These are phyloP conservation scores for Mycosphaerella sp. DNA, from an alignment of 2,329 filamentous ascomycete genomes.

Conservation along the genomic window DNA sequence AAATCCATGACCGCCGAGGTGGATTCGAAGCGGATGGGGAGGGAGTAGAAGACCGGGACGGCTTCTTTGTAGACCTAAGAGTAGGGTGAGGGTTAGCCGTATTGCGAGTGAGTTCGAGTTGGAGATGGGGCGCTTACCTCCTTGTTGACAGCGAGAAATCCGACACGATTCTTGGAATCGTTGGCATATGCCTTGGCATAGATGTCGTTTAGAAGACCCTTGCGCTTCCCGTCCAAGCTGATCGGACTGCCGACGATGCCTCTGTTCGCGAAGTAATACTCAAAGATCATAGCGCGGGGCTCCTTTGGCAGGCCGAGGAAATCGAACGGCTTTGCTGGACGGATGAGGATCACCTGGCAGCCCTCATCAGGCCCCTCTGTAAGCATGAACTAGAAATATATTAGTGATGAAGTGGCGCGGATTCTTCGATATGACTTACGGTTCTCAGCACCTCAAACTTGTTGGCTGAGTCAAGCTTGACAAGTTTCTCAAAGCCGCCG, in stretches of 20 bases:
- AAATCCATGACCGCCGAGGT: conserved; percentile 33
- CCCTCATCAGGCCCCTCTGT: conserved; percentile 31
- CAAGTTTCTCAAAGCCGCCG: conserved; percentile 24
- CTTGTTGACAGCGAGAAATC: conserved; percentile 32
- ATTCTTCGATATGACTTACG: conserved; percentile 20
- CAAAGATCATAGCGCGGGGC: conserved; percentile 30
- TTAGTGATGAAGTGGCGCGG: conserved; percentile 6
- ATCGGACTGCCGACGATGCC: conserved; percentile 27
- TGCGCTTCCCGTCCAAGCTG: conserved; percentile 30
- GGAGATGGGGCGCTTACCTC: conserved; percentile 19
- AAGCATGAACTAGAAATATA: conserved; percentile 22
- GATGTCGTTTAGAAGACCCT: conserved; percentile 18
- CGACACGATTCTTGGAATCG: conserved; percentile 31
- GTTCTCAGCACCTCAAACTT: conserved; percentile 33
- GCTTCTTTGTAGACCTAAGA: conserved; percentile 29
- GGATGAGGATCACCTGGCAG: conserved; percentile 34
- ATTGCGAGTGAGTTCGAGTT: not conserved
- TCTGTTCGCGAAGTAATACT: conserved; percentile 29
- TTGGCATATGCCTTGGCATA: conserved; percentile 33
- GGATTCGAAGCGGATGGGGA: conserved; percentile 30
- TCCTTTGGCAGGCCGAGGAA: conserved; percentile 30
- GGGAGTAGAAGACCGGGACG: conserved; percentile 30
- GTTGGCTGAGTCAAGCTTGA: conserved; percentile 31
- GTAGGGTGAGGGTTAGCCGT: not conserved
- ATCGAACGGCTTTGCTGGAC: conserved; percentile 32